Evolutionary conservation across 202 grass and related monocot genomes (phyloP).

Genomic region (Sporobolus alterniflorus): DNA sequence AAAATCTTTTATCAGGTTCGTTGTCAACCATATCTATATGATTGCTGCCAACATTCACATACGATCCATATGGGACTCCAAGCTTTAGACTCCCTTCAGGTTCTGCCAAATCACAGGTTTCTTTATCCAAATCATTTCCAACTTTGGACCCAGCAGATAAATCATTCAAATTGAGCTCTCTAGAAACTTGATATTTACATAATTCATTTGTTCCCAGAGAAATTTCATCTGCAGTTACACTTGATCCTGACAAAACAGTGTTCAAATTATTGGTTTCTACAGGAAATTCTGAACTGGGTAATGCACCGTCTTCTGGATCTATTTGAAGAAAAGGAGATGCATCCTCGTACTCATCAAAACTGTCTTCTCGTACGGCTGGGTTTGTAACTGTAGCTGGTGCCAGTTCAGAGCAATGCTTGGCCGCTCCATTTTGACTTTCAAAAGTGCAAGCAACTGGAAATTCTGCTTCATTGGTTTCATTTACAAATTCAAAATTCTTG

Average conservation of each 20-base stretch:
- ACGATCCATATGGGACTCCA: slow-evolving; percentile 7
- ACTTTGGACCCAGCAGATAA: slow-evolving; percentile 20
- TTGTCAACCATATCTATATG: slow-evolving; percentile 4
- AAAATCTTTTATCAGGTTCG: slow-evolving; percentile 25
- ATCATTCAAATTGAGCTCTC: slow-evolving; percentile 22
- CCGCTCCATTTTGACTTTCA: slow-evolving; percentile 30
- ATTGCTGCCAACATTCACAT: slow-evolving; percentile 21
- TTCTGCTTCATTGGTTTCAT: slow-evolving; percentile 17
- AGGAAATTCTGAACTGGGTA: slow-evolving; percentile 18
- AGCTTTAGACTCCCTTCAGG: slow-evolving; percentile 14
- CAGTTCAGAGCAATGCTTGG: slow-evolving; percentile 30
- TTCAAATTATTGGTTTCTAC: slow-evolving; percentile 38
- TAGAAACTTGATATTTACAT: slow-evolving; percentile 24
- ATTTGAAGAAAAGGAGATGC: slow-evolving; percentile 55
- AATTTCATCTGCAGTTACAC: slow-evolving; percentile 25
- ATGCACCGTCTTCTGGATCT: slow-evolving; percentile 41
- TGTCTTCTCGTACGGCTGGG: slow-evolving; percentile 41
- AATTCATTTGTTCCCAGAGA: slow-evolving; percentile 25
- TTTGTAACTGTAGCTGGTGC: slow-evolving; percentile 3
- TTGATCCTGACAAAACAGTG: slow-evolving; percentile 18
- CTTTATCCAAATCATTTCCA: slow-evolving; percentile 11
- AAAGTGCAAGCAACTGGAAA: neutral
- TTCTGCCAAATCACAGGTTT: slow-evolving; percentile 26
- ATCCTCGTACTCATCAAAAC: slow-evolving; percentile 53
- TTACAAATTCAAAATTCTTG: slow-evolving; percentile 28